Conservation (phyloP, 805 yeast species). For the Ogataea pilisensis region DNA sequence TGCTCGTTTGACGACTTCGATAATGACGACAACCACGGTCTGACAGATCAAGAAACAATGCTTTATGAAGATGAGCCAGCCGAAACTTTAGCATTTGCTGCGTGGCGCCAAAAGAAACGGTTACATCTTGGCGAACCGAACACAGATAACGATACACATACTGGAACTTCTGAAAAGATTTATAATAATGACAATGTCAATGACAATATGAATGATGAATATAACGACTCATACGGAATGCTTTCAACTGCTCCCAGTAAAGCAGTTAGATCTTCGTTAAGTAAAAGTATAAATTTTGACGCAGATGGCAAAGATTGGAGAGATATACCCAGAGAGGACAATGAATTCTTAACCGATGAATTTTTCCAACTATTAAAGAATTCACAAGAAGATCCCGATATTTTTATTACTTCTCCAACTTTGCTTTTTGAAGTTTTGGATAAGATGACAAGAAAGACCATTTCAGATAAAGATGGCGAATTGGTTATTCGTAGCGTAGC, state of each 20-base stretch:
- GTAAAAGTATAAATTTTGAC: slow-evolving; percentile 45
- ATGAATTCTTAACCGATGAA: slow-evolving; percentile 33
- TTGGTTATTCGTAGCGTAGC: slow-evolving; percentile 47
- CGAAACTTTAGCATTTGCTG: not conserved
- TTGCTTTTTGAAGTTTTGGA: slow-evolving; percentile 23
- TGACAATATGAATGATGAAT: not conserved
- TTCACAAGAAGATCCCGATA: slow-evolving; percentile 18
- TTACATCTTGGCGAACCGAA: too few species aligned
- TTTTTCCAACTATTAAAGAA: slow-evolving; percentile 21
- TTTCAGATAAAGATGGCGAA: slow-evolving; percentile 32
- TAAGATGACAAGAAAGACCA: slow-evolving; percentile 25
- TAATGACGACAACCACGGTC: slow-evolving; percentile 2
- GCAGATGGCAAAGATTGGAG: slow-evolving; percentile 67
- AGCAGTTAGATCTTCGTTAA: slow-evolving; percentile 33
- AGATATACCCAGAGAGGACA: slow-evolving; percentile 61
- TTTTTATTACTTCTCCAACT: slow-evolving; percentile 27
- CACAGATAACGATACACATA: too few species aligned
- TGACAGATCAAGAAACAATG: not conserved
- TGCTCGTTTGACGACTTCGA: slow-evolving; percentile 28
- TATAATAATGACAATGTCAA: too few species aligned
- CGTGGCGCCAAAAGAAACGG: too few species aligned
- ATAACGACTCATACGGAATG: not conserved
- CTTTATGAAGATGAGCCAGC: not conserved
- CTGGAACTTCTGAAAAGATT: too few species aligned
- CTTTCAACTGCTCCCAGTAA: slow-evolving; percentile 15